A percentile compares a stretch with the other conserved stretches of the same genome.
These are phyloP conservation scores for Mentha longifolia DNA, from an alignment of 257 asterid genomes.

Conservation along the genomic window DNA sequence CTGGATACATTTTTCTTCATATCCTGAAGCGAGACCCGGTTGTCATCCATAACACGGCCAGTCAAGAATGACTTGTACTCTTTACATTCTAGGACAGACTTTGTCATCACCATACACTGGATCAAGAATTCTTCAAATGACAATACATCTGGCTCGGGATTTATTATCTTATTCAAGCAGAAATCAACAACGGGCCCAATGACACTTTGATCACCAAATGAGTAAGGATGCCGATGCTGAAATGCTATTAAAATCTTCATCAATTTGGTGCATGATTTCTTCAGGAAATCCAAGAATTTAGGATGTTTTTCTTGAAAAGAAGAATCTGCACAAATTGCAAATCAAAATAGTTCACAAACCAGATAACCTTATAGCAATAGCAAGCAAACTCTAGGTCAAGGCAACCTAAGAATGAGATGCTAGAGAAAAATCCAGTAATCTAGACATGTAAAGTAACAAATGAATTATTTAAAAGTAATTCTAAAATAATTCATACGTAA, in stretches of 20 bases:
- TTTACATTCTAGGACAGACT: conserved; percentile 89
- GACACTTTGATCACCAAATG: conserved; percentile 90
- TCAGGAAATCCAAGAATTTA: conserved; percentile 75
- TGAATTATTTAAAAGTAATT: conserved; percentile 1
- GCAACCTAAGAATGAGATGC: conserved; percentile 29
- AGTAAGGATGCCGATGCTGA: conserved; percentile 91
- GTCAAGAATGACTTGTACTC: conserved; percentile 78
- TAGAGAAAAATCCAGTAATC: conserved; percentile 19
- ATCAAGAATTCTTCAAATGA: conserved; percentile 82
- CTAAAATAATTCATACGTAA: neutral
- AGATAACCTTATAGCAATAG: conserved; percentile 23
- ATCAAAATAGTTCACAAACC: conserved; percentile 38
- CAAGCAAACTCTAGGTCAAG: conserved; percentile 18
- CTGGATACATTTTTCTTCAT: conserved; percentile 74
- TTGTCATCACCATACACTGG: conserved; percentile 88
- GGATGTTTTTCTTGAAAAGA: conserved; percentile 73
- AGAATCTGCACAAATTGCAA: conserved; percentile 71
- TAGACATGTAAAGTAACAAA: conserved; percentile 20
- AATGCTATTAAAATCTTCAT: conserved; percentile 81
- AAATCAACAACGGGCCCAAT: conserved; percentile 76
- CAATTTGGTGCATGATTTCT: conserved; percentile 78
- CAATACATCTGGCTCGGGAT: conserved; percentile 72
- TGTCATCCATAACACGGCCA: conserved; percentile 94
- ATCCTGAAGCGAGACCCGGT: conserved; percentile 75
- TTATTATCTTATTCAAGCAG: conserved; percentile 78